Evolutionary conservation across 2,329 filamentous ascomycete genomes (phyloP), one percentile per base, ranked within the genome.

Genomic region (Fusarium sambucinum): DNA sequence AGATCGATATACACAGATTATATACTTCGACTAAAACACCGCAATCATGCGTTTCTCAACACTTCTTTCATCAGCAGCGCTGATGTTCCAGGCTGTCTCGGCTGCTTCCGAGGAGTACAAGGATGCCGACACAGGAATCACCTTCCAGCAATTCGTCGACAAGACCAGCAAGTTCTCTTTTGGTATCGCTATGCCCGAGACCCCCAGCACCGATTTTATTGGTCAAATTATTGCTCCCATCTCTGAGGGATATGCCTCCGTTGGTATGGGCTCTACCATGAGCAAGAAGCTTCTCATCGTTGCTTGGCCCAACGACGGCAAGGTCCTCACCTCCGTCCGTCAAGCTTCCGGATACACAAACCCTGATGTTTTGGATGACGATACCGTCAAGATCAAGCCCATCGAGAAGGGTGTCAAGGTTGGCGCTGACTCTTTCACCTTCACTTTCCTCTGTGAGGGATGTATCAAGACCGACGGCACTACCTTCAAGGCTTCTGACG

Each of bases 381-480:
- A 87, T 66, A 88, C 89, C 1, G 55, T 73, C 33, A 47, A 61
- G 1, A 33, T 73, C 11, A 87, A 82, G 33, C 75, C 92, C 25
- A 89, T 86, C 0, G 84, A 88, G 67, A 85, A 91, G 63, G 86
- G 84, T 16, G 84, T 85, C 16, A 83, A 79, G 27, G 80, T 90
- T 58, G 89, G 85, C 70, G 80, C 82, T 17, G 87, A 85, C 27
- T 80, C 85, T 67, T 92, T 87, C 75, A 85, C 85, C 45, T 74
- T 91, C 47, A 83, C 90, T n/a, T 92, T 90, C 79, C 84, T 87
- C 46, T 92, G 90, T 77, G 77, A 88, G 68, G 82, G 83, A 68
- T 89, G 86, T 74, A 79, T 87, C 23, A 77, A 85, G 68, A 80
- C 87, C 40, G 79, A 82, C 27, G 83, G 83, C 5, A 77, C 79